Conservation (phyloP, 2,329 filamentous ascomycete species). For the Scedosporium aurantiacum region DNA sequence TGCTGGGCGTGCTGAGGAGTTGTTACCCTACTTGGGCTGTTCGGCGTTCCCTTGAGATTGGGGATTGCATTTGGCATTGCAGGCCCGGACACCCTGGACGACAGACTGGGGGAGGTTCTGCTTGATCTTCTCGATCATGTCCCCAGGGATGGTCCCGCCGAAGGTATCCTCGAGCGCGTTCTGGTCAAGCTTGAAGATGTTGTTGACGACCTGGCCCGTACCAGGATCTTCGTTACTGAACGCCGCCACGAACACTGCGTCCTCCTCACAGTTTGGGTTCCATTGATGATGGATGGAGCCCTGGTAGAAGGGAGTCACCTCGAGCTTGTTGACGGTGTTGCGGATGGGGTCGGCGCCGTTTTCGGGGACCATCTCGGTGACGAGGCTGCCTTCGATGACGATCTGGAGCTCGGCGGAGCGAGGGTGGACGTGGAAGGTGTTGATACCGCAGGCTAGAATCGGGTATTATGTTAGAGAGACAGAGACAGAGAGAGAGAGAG, state of each 20-base stretch:
- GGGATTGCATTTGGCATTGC: conserved; percentile 14
- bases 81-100: conserved; percentile 40
- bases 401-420: conserved; percentile 42
- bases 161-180: conserved; percentile 35
- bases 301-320: conserved; percentile 43
- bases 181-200: conserved; percentile 34
- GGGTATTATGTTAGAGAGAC: conserved; percentile 9
- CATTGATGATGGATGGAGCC: conserved; percentile 44
- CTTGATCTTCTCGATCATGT: conserved; percentile 28
- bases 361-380: conserved; percentile 42
- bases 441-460: conserved; percentile 36
- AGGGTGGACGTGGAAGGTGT: conserved; percentile 45
- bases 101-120: conserved; percentile 30
- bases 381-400: conserved; percentile 35
- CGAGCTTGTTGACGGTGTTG: conserved; percentile 28
- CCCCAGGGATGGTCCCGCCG: neutral
- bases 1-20: too few species aligned
- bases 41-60: neutral
- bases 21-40: neutral
- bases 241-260: conserved; percentile 37
- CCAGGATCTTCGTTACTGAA: conserved; percentile 41
- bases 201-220: conserved; percentile 37
- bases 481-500: neutral
- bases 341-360: conserved; percentile 38
- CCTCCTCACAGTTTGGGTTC: conserved; percentile 41